These are phyloP conservation scores for Hyphopichia wangnamkhiaoensis DNA, from an alignment of 1,139 yeast genomes.

Conservation along the genomic window DNA sequence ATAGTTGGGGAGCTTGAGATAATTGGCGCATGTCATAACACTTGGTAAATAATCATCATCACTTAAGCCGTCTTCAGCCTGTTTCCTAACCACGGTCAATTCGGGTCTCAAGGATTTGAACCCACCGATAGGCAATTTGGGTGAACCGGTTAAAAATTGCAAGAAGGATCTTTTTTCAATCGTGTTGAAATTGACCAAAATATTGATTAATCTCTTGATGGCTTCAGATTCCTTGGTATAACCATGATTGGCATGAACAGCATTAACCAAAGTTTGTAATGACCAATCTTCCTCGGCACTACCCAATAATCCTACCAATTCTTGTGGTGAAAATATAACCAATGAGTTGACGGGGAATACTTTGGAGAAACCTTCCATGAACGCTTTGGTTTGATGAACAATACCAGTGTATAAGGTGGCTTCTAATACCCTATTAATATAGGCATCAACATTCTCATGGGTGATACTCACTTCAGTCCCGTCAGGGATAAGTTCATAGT, in stretches of 20 bases:
- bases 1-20: constrained; percentile 85
- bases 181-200: constrained; percentile 55
- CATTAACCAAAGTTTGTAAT: constrained; percentile 53
- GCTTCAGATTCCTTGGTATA: constrained; percentile 70
- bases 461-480: constrained; percentile 59
- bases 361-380: constrained; percentile 77
- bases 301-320: constrained; percentile 64
- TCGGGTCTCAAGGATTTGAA: constrained; percentile 81
- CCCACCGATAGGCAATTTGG: constrained; percentile 92
- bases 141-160: constrained; percentile 92
- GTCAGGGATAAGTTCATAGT: constrained; percentile 54
- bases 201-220: constrained; percentile 58
- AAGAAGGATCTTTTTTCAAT: constrained; percentile 69
- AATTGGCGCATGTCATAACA: constrained; percentile 98
- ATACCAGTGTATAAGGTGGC: constrained; percentile 68
- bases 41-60: constrained; percentile 92
- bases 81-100: constrained; percentile 84
- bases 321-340: constrained; percentile 70
- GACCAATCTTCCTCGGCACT: constrained; percentile 90
- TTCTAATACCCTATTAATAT: constrained; percentile 60
- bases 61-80: constrained; percentile 61
- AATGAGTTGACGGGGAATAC: constrained; percentile 82
- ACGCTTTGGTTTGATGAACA: constrained; percentile 61
- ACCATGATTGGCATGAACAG: constrained; percentile 89
- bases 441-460: constrained; percentile 55